Base-by-base conservation (phyloP, 2,329 filamentous ascomycete species). In the Microcyclospora pomicola region DNA sequence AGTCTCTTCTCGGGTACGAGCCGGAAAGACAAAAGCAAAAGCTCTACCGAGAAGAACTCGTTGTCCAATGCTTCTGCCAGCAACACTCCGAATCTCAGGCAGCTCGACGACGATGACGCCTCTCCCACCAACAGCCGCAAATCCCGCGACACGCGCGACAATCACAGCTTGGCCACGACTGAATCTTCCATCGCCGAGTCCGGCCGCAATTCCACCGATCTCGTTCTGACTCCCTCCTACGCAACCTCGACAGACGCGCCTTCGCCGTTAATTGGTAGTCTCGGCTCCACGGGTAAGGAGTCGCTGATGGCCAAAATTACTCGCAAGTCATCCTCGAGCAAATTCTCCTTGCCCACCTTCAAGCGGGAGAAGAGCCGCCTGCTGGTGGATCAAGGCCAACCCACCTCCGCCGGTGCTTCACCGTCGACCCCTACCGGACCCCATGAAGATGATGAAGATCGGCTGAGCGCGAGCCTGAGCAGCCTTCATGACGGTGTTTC, bases 1-100 rank as follows among this genome's bases (percentile, higher is more conserved):
- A 78, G 72, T 9, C 72, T 77, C 29, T 74, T 91, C 41, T 45
- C 45, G 1, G 62, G 50, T 59, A 65, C 51, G 59, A 24, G 19
- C 19, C 59, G 42, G 11, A 59, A 48, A 37, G 55, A 59, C 40
- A 60, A 59, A 43, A 58, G 55, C 36, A 61, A 42, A 43, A 59
- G 6, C 59, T 58, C 42, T 12, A 42, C 31, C 36, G 39, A 31
- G 12, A 31, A 14, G 34, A 37, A n/a, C 39, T 36, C 5, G 10
- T 36, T 27, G 3, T 34, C 47, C 36, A 36, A 46, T 28, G 39
- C 42, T 35, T 42, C 48, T 14, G 44, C 42, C 4, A 42, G 35
- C 28, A 42, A 38, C 27, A 43, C 45, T n/a, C 44, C 47, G 7
- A 43, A 15, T 6, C 30, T 15, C 12, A n/a, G 30, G 12, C 12